Evolutionary conservation across 768 basidiomycete species (phyloP).

Genomic region (Lenzites betulinus): DNA sequence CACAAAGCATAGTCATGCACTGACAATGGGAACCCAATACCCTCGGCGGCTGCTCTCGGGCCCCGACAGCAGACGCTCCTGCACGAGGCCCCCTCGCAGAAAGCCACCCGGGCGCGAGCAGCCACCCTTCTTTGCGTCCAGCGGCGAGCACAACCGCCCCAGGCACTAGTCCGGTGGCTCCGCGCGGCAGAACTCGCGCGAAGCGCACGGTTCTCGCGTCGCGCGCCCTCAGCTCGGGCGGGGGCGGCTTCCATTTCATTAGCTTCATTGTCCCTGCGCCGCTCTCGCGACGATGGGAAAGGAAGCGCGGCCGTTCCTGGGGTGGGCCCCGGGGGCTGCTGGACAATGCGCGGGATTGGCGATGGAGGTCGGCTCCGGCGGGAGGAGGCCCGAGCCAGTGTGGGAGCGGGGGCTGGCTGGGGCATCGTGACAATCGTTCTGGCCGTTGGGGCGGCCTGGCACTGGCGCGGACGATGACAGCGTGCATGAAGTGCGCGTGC

Average conservation of each 20-base stretch:
- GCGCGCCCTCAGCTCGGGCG: background rate
- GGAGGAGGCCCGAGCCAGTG: background rate
- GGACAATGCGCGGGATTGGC: background rate
- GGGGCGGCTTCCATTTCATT: background rate
- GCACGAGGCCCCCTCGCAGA: background rate
- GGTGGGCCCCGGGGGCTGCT: background rate
- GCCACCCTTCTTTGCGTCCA: background rate
- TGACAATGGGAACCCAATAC: background rate
- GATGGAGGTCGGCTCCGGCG: background rate
- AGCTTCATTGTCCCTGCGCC: background rate
- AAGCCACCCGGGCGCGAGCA: background rate
- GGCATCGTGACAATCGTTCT: too few relatives aligned
- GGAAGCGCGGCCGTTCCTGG: background rate
- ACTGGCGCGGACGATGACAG: background rate
- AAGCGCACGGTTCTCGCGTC: background rate
- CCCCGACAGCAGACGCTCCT: background rate
- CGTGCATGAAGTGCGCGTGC: background rate
- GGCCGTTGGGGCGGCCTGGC: background rate
- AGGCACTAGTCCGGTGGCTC: background rate
- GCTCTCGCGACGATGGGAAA: background rate
- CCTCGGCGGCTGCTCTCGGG: background rate
- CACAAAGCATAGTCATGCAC: background rate
- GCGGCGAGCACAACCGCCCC: background rate
- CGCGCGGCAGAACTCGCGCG: background rate
- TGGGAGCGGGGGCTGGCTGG: background rate